These are phyloP conservation scores for Barnettozyma wickerhamii DNA, from an alignment of 805 yeast genomes.

Conservation along the genomic window DNA sequence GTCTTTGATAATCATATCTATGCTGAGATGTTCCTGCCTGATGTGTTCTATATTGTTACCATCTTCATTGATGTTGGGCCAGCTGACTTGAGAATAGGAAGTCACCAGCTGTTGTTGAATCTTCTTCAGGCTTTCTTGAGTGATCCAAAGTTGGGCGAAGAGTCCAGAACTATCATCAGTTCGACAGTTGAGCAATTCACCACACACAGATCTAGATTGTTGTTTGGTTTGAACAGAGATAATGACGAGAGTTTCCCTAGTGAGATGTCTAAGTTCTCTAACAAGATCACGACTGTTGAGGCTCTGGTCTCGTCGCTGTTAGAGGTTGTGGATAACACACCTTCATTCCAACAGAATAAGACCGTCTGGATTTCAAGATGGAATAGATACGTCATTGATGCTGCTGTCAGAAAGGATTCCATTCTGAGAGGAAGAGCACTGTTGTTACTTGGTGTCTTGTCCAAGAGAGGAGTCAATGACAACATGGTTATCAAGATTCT, in stretches of 20 bases:
- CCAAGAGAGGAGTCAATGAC: slow-evolving; percentile 60
- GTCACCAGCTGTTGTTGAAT: slow-evolving; percentile 61
- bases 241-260: slow-evolving; percentile 33
- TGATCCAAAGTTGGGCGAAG: slow-evolving; percentile 44
- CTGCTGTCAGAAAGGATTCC: slow-evolving; percentile 52
- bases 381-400: slow-evolving; percentile 57
- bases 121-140: slow-evolving; percentile 65
- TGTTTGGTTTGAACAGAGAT: slow-evolving; percentile 65
- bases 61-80: slow-evolving; percentile 50
- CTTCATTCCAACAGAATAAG: slow-evolving; percentile 41
- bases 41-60: slow-evolving; percentile 63
- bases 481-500: slow-evolving; percentile 38
- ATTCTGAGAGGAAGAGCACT: slow-evolving; percentile 65
- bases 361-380: slow-evolving; percentile 61
- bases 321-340: slow-evolving; percentile 46
- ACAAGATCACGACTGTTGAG: slow-evolving; percentile 44
- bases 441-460: slow-evolving; percentile 63
- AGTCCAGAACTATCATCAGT: slow-evolving; percentile 38
- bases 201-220: slow-evolving; percentile 62
- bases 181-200: slow-evolving; percentile 37
- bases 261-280: slow-evolving; percentile 33
- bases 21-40: slow-evolving; percentile 65
- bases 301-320: slow-evolving; percentile 53
- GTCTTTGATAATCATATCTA: slow-evolving; percentile 65
- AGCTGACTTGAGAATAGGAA: slow-evolving; percentile 49